Conservation (phyloP, 2,329 filamentous ascomycete genomes). For the Teratosphaeria zuluensis region DNA sequence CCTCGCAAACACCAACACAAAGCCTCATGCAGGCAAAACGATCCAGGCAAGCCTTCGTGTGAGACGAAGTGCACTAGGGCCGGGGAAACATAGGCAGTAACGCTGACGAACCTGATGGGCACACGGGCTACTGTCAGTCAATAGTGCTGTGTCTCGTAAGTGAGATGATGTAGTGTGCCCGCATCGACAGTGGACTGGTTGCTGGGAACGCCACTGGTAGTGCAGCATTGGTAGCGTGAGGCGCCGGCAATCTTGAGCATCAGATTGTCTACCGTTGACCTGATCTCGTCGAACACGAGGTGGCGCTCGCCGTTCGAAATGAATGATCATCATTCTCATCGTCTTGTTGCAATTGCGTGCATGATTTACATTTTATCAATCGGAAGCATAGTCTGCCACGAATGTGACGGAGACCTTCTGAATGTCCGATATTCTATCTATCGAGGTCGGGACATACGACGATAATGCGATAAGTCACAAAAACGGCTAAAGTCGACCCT, state of each 20-base stretch:
- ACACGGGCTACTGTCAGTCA: not conserved
- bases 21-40: slow-evolving; percentile 6
- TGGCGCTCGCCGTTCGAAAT: not conserved
- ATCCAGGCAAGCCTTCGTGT: slow-evolving; percentile 7
- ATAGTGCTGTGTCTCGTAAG: not conserved
- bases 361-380: not conserved
- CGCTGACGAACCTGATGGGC: not conserved
- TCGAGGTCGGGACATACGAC: not conserved
- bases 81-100: not conserved
- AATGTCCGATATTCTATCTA: not conserved
- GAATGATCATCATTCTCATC: not conserved
- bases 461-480: not conserved
- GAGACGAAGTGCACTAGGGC: not conserved
- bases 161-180: not conserved
- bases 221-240: not conserved
- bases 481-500: not conserved
- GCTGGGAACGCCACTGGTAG: not conserved
- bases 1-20: slow-evolving; percentile 4
- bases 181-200: not conserved
- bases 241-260: not conserved
- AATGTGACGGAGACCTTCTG: not conserved
- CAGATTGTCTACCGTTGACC: not conserved
- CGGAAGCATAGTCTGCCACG: not conserved
- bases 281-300: not conserved
- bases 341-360: not conserved